These are phyloP conservation scores for Aspergillus pseudoterreus DNA, from an alignment of 2,329 filamentous ascomycete genomes.

Conservation along the genomic window DNA sequence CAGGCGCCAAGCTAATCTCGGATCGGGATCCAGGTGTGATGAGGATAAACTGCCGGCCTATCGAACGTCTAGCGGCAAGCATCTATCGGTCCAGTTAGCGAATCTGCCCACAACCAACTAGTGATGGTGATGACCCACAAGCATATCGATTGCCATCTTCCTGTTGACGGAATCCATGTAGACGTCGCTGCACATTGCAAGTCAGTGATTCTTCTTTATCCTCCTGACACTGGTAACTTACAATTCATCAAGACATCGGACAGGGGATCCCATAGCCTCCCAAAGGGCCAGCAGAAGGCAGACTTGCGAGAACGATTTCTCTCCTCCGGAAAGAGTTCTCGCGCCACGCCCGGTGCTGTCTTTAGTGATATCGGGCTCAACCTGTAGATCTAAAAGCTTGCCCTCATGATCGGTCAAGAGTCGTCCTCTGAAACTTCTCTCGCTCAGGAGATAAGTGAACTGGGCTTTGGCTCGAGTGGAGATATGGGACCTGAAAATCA, in stretches of 20 bases:
- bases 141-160: conserved; percentile 87
- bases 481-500: conserved; percentile 76
- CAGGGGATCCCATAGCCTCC: conserved; percentile 96
- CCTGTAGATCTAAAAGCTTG: conserved; percentile 72
- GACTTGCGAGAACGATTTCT: conserved; percentile 97
- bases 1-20: conserved; percentile 43
- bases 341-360: conserved; percentile 72
- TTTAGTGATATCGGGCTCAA: conserved; percentile 66
- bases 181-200: conserved; percentile 60
- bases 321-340: conserved; percentile 89
- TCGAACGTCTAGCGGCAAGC: conserved; percentile 74
- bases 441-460: conserved; percentile 83
- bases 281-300: conserved; percentile 89
- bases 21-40: conserved; percentile 88
- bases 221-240: conserved; percentile 29
- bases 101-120: neutral
- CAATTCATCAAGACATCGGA: conserved; percentile 95
- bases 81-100: conserved; percentile 52
- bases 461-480: conserved; percentile 79
- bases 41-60: conserved; percentile 91
- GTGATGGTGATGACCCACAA: conserved; percentile 57
- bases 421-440: conserved; percentile 81
- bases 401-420: conserved; percentile 72
- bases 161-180: conserved; percentile 99
- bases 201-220: conserved; percentile 14